These are phyloP conservation scores for Escovopsis sp. DNA, from an alignment of 2,329 filamentous ascomycete genomes.

Conservation along the genomic window DNA sequence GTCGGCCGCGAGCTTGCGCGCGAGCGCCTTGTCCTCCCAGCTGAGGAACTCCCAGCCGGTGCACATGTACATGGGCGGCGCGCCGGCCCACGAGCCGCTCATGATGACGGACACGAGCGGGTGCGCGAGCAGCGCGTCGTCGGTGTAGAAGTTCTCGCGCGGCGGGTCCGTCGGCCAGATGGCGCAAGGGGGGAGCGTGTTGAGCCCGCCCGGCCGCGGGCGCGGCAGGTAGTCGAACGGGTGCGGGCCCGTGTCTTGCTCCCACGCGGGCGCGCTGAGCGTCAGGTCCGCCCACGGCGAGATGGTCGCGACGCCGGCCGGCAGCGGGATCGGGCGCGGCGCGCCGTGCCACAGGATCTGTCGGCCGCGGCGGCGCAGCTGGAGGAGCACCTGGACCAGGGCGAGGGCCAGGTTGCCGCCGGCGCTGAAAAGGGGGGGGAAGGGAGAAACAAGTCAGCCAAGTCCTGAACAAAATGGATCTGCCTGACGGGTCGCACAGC, in stretches of 20 bases:
- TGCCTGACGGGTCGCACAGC: not conserved
- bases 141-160: constrained; percentile 37
- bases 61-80: constrained; percentile 53
- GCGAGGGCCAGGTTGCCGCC: constrained; percentile 57
- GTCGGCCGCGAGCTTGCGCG: constrained; percentile 37
- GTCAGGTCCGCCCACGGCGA: constrained; percentile 62
- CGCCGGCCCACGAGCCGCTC: constrained; percentile 41
- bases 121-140: constrained; percentile 42
- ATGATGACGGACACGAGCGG: constrained; percentile 53
- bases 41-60: constrained; percentile 58
- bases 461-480: not conserved
- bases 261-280: constrained; percentile 29
- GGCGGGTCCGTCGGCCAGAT: constrained; percentile 44
- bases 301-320: constrained; percentile 46
- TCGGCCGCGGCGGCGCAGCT: constrained; percentile 34
- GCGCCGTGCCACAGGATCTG: constrained; percentile 47
- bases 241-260: constrained; percentile 11
- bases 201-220: constrained; percentile 20
- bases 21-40: constrained; percentile 51
- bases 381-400: constrained; percentile 53
- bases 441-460: not conserved
- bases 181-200: constrained; percentile 27
- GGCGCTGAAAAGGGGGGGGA: constrained; percentile 33
- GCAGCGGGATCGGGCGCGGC: constrained; percentile 44
- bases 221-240: constrained; percentile 34